Percentiles rank a stretch among this genome's conserved stretches.
These are phyloP conservation scores for Candida easanensis DNA, from an alignment of 805 yeast species.

Conservation along the genomic window DNA sequence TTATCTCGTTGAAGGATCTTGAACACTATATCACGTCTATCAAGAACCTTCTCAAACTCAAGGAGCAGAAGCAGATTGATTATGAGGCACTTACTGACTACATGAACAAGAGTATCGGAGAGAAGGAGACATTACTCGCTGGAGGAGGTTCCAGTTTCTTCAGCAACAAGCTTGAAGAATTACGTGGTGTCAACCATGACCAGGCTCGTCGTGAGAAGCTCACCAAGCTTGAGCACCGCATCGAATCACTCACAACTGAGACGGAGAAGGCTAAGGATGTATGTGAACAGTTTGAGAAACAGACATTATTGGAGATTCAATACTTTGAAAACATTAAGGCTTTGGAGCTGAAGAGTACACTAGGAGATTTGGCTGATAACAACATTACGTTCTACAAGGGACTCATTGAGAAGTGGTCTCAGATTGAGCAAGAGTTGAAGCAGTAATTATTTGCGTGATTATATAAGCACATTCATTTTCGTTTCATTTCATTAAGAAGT, in stretches of 20 bases:
- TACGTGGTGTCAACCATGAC: conserved; percentile 62
- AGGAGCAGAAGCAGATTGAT: conserved; percentile 90
- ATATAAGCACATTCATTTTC: background rate
- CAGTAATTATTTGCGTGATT: conserved; percentile 5
- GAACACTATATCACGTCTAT: conserved; percentile 73
- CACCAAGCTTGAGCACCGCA: conserved; percentile 46
- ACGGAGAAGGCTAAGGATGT: conserved; percentile 47
- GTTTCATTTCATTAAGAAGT: background rate
- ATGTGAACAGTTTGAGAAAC: conserved; percentile 54
- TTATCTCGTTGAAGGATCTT: conserved; percentile 80
- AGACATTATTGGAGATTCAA: conserved; percentile 52
- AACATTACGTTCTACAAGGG: conserved; percentile 71
- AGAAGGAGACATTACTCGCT: conserved; percentile 51
- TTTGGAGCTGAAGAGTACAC: conserved; percentile 67
- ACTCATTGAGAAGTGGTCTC: conserved; percentile 69
- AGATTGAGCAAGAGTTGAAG: conserved; percentile 40
- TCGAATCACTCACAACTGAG: conserved; percentile 48
- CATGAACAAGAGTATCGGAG: conserved; percentile 65
- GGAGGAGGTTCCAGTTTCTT: conserved; percentile 53
- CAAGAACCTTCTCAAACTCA: conserved; percentile 68
- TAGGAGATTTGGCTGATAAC: conserved; percentile 70
- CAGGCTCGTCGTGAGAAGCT: conserved; percentile 50
- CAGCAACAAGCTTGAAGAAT: conserved; percentile 56
- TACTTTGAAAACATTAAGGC: conserved; percentile 80
- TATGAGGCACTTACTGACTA: conserved; percentile 84